A percentile compares a stretch with the other conserved stretches of the same genome.
These are phyloP conservation scores for Saccharomycopsis sp. DNA, from an alignment of 805 yeast species.

Conservation along the genomic window DNA sequence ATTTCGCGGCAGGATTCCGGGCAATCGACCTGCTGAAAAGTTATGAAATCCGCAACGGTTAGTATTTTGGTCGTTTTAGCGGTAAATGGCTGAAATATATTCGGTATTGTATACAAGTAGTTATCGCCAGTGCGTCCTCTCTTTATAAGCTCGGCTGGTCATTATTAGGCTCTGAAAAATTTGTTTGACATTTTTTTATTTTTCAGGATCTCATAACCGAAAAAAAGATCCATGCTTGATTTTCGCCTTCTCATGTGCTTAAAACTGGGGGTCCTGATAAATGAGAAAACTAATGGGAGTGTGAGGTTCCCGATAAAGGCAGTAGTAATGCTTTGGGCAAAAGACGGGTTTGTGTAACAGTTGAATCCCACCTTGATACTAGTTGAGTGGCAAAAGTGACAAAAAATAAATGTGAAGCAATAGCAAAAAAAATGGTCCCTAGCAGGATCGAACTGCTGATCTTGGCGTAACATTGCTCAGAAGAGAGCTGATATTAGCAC, in stretches of 20 bases:
- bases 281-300: neutral
- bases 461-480: slow-evolving; percentile 31
- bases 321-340: neutral
- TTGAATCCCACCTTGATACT: too few species aligned
- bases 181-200: neutral
- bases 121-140: neutral
- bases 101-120: too few species aligned
- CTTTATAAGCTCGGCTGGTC: neutral
- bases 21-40: neutral
- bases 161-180: neutral
- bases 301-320: neutral
- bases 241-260: neutral
- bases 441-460: slow-evolving; percentile 87
- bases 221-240: neutral
- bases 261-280: neutral
- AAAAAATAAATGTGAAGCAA: neutral
- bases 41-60: neutral
- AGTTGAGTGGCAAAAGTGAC: too few species aligned
- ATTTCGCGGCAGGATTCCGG: neutral
- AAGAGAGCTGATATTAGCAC: slow-evolving; percentile 29
- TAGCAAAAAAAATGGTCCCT: slow-evolving; percentile 48
- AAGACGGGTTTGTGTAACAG: too few species aligned
- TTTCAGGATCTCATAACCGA: neutral
- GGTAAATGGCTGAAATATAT: too few species aligned
- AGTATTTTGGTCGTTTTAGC: neutral